Evolutionary conservation across 2,329 filamentous ascomycete genomes (phyloP).

Genomic region (Aureobasidium subglaciale): DNA sequence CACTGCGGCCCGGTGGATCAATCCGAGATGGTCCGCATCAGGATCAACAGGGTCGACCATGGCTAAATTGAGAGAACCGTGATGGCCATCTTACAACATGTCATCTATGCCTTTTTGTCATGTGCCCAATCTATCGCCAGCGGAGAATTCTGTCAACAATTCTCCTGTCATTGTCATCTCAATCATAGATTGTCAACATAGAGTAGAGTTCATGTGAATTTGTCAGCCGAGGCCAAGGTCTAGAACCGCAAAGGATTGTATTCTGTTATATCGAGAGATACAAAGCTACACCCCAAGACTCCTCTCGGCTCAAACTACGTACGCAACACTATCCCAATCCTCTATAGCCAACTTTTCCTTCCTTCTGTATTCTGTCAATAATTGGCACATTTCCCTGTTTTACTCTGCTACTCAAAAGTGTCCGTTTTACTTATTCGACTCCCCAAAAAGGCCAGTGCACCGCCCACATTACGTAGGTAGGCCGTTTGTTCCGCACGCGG

Average conservation of each 20-base stretch:
- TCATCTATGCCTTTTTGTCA: background rate
- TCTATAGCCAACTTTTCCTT: background rate
- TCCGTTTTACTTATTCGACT: background rate
- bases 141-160: background rate
- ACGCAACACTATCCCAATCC: background rate
- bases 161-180: background rate
- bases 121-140: background rate
- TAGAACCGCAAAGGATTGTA: background rate
- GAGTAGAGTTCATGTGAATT: background rate
- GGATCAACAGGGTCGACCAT: conserved; percentile 5
- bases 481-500: conserved; percentile 1
- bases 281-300: conserved; percentile 1
- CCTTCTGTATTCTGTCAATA: too few relatives aligned
- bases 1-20: conserved; percentile 2
- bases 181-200: background rate
- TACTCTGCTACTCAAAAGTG: background rate
- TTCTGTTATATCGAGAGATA: background rate
- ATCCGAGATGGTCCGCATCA: background rate
- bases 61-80: background rate
- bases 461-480: conserved; percentile 6
- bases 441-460: conserved; percentile 2
- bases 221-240: background rate
- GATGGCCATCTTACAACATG: conserved; percentile 11
- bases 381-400: background rate
- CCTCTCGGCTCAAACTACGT: background rate